Base-by-base conservation (phyloP, 2,329 filamentous ascomycete species). In the Hymenoscyphus fructigenus region DNA sequence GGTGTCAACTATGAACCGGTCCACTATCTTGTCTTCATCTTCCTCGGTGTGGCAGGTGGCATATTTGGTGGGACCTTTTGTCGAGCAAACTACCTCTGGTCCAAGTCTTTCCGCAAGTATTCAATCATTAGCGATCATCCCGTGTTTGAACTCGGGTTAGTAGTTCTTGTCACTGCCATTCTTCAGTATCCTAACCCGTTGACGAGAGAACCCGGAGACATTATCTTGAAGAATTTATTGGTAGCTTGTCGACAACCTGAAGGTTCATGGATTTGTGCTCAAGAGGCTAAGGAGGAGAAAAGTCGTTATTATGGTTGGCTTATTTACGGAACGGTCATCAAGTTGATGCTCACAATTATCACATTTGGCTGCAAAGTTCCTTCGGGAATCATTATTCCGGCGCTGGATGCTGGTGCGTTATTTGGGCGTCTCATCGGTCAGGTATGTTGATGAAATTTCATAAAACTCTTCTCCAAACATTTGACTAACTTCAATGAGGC, bases 311-410 rank as follows among this genome's bases (percentile, higher is more conserved):
- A 84, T 59, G 78, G 77, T 36, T 85, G 78, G 77, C 77, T 88
- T 3, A 69, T 81, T 5, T 81, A 84, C 68, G 84, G 84, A 3
- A 83, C 82, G 0, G 66, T 84, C 1, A 79, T 81, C 23, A 87
- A 87, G 73, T 78, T 87, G 2, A 66, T 84, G 17, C 78, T 87
- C 9, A 87, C 83, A 0, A 84, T 81, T 67, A 80, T 87, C 47
- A 87, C 84, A 0, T 86, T 86, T 67, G 84, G 85, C 15, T 81
- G 82, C 74, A 87, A 87, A 75, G 84, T 87, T 1, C 85, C 85
- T 0, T 84, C 82, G 0, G 85, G 85, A 1, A 82, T 87, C 64
- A 87, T 87, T 72, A 86, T 88, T 60, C 85, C 85, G 0, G 81
- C 84, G 1, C 78, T 87, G 2, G 83, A 85, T 65, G 84, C 81